Evolutionary conservation across 192 early-diverging fungal species (phyloP), one percentile per base, ranked within the genome.

Genomic region (Powellomyces hirtus): DNA sequence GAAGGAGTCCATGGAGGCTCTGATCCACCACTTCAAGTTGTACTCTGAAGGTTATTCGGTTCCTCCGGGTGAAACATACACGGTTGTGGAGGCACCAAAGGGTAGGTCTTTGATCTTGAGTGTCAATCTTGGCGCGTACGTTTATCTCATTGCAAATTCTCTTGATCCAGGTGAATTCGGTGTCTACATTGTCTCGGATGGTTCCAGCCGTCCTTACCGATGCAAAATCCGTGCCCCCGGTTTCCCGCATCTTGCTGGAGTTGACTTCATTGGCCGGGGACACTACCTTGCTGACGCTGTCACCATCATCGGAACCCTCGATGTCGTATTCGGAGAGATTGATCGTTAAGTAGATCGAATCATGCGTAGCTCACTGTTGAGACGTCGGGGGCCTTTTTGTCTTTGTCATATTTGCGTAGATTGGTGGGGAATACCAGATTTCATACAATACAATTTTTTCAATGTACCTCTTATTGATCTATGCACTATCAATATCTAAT

Each of bases 21-120:
- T 99, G 55, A 99, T 99, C 67, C 94, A 96, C 75, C 97, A 99
- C 81, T 99, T 99, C 79, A 99, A 99, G 82, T 83, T 97, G 33
- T 99, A 94, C 80, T 94, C 92, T n/a, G 97, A 99, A 81, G 97
- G 97, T 38, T 99, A 89, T 83, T 88, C 94, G 42, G 97, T 99
- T 29, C 97, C 97, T 24, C 78, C 92, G 34, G 97, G 97, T 37
- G 97, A 99, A 81, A 97, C 95, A 4, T 99, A 99, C 83, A 94
- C 94, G 22, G 94, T 88, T 11, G 90, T 97, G 73, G 97, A 99
- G 76, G 95, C 95, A 6, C 97, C 97, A 59, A 99, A 99, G 86
- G 97, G 67, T 69, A 60, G 11, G 65, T 55, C 44, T 20, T 13
- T 1, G 52, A 26, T 2, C 29, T 55, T 2, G 18, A 20, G 13